Conservation (phyloP, 148 eudicot species). For the Rhododendron vialii region DNA sequence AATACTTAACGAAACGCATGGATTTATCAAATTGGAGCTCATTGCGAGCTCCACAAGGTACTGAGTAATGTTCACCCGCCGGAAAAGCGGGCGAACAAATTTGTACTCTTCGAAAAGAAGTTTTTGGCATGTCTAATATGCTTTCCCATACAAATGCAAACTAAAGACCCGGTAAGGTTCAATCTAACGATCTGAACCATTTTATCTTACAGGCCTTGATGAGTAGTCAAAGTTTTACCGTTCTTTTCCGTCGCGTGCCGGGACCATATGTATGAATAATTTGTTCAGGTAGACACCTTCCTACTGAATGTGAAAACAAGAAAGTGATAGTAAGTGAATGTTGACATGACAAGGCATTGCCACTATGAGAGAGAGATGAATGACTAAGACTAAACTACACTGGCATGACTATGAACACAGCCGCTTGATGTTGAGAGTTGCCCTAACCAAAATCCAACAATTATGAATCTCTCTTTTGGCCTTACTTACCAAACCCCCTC, state of each 20-base stretch:
- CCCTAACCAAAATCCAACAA: not conserved
- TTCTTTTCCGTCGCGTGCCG: no score
- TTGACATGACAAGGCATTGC: not conserved
- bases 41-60: not conserved
- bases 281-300: not conserved
- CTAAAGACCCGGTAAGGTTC: not conserved
- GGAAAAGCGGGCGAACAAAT: not conserved
- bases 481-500: constrained; percentile 1
- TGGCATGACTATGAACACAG: not conserved
- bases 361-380: not conserved
- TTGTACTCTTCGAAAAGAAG: not conserved
- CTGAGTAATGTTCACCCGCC: not conserved
- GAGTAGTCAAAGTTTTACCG: no score
- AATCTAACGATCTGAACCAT: not conserved
- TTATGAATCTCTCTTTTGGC: not conserved
- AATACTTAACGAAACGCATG: not conserved
- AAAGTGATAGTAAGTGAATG: not conserved
- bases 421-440: not conserved
- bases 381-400: not conserved
- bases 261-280: no score
- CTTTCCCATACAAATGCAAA: not conserved
- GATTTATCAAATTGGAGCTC: not conserved
- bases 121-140: not conserved
- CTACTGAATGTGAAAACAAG: not conserved
- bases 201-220: not conserved